These are phyloP conservation scores for Pseudocercospora eumusae DNA, from an alignment of 2,329 filamentous ascomycete genomes.

Conservation along the genomic window DNA sequence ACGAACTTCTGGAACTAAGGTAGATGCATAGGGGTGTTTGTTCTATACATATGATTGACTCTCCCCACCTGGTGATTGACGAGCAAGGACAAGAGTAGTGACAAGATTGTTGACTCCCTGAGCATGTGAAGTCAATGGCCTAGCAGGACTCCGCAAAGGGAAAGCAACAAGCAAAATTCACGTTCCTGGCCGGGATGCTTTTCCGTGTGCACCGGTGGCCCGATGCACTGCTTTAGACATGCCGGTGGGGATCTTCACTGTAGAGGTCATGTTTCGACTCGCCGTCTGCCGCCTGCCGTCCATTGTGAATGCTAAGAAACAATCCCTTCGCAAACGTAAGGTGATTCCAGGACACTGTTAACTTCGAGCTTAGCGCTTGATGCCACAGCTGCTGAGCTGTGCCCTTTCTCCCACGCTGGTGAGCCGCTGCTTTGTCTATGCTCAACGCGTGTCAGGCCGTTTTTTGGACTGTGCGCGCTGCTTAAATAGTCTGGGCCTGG, in stretches of 20 bases:
- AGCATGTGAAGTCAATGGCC: constrained; percentile 11
- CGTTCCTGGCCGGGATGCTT: not conserved
- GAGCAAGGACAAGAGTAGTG: constrained; percentile 1
- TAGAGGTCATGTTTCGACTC: not conserved
- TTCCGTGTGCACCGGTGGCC: not conserved
- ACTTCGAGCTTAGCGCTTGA: no score
- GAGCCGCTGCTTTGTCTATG: no score
- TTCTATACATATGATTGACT: constrained; percentile 10
- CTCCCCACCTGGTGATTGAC: not conserved
- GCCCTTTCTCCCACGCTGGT: no score
- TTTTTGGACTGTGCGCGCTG: no score
- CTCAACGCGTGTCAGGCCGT: no score
- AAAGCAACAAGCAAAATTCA: constrained; percentile 6
- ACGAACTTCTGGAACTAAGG: not conserved
- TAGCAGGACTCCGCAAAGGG: not conserved
- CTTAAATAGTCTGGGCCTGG: no score
- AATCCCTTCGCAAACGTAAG: no score
- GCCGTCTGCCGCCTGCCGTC: not conserved
- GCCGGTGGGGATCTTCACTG: not conserved
- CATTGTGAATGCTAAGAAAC: not conserved
- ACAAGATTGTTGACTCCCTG: constrained; percentile 1
- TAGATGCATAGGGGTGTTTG: not conserved
- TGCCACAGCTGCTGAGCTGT: no score
- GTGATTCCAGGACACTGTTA: no score
- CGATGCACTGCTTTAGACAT: not conserved